These are phyloP conservation scores for Trypanosoma vivax DNA, from an alignment of 208 protist genomes.

Conservation along the genomic window DNA sequence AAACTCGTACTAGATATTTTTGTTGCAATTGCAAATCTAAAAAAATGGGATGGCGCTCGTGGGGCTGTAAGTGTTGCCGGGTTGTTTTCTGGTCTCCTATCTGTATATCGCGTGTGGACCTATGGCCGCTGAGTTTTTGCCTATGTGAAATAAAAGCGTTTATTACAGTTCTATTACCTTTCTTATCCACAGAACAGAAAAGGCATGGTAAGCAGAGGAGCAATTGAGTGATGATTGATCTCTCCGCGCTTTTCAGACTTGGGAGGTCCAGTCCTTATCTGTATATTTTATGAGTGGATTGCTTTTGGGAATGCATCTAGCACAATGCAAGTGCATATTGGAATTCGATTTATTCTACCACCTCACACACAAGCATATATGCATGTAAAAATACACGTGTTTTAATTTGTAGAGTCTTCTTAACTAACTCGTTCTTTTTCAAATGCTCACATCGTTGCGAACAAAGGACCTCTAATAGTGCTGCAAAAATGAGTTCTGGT, in stretches of 20 bases:
- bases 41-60: slow-evolving; percentile 51
- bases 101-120: slow-evolving; percentile 88
- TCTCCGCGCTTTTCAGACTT: slow-evolving; percentile 1
- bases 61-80: slow-evolving; percentile 67
- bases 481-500: slow-evolving; percentile 7
- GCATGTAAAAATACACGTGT: slow-evolving; percentile 2
- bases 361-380: background rate
- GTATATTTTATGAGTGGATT: too few relatives aligned
- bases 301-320: too few relatives aligned
- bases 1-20: slow-evolving; percentile 87
- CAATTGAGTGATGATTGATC: background rate
- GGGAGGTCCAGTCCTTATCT: too few relatives aligned
- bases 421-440: background rate
- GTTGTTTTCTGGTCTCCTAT: slow-evolving; percentile 78
- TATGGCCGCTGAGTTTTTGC: slow-evolving; percentile 58
- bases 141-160: background rate
- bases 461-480: too few relatives aligned
- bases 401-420: background rate
- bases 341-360: too few relatives aligned
- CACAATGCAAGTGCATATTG: too few relatives aligned
- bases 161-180: slow-evolving; percentile 1
- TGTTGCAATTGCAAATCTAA: slow-evolving; percentile 59
- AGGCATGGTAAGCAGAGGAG: background rate
- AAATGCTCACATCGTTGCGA: too few relatives aligned
- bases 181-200: background rate